Percentiles rank a stretch among this genome's conserved stretches.
Conservation (phyloP, 1,284 basidiomycete species). For the Boletus sp. region DNA sequence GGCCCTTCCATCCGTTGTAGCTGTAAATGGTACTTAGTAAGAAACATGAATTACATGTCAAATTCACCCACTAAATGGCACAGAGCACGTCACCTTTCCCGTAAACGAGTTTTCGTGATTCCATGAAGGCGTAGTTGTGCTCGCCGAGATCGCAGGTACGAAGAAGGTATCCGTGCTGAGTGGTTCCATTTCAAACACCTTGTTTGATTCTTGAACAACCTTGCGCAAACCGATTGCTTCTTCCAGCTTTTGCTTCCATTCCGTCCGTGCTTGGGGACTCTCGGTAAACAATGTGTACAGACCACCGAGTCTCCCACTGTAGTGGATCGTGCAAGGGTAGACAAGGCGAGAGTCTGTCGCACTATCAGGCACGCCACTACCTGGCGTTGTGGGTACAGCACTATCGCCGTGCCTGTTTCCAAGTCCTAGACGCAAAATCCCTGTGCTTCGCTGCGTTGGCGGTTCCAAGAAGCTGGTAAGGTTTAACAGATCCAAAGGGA, state of each 20-base stretch:
- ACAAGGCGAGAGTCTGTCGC: slow-evolving; percentile 69
- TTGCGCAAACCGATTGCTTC: slow-evolving; percentile 86
- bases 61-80: slow-evolving; percentile 79
- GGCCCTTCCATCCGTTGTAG: slow-evolving; percentile 79
- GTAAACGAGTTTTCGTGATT: slow-evolving; percentile 77
- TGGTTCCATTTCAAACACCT: slow-evolving; percentile 89
- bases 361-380: slow-evolving; percentile 37
- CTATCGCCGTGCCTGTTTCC: slow-evolving; percentile 44
- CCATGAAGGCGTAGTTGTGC: slow-evolving; percentile 57
- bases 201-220: slow-evolving; percentile 90
- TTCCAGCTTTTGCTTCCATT: slow-evolving; percentile 91
- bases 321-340: slow-evolving; percentile 84
- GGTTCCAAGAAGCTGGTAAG: slow-evolving; percentile 81
- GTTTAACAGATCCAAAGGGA: slow-evolving; percentile 85
- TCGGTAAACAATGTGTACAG: slow-evolving; percentile 88
- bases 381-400: slow-evolving; percentile 41
- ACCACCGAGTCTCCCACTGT: slow-evolving; percentile 83
- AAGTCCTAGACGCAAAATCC: slow-evolving; percentile 59
- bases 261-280: slow-evolving; percentile 67
- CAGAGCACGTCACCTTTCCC: slow-evolving; percentile 91
- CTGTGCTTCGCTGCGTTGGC: slow-evolving; percentile 64
- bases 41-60: not conserved
- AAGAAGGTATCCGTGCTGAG: slow-evolving; percentile 86
- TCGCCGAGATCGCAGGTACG: slow-evolving; percentile 61
- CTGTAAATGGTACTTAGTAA: slow-evolving; percentile 43